Evolutionary conservation across 495 filamentous ascomycete genomes (phyloP), one percentile per base, ranked within the genome.

Genomic region (Tetracladium setigerum): DNA sequence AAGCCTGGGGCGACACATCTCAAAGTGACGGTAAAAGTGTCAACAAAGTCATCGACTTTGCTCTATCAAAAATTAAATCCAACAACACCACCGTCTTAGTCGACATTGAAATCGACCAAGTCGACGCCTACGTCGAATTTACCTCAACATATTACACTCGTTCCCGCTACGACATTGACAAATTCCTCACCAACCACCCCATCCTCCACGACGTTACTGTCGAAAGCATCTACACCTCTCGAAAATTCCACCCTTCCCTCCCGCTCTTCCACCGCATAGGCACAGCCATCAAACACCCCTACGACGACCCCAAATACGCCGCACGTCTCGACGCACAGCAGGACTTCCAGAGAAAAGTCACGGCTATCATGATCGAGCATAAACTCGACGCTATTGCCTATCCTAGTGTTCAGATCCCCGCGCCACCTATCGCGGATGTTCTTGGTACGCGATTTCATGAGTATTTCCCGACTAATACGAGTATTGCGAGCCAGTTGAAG

Each of bases 111-210:
- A 59, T 67, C 38, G 53, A 55, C 0, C 47, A 67, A n/a, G 32
- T 67, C 13, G 57, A 62, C 5, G 49, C 62, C 31, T 62, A 65
- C 49, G 56, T 59, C 35, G 48, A 44, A 4, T 49, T 49, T 16
- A 49, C 46, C 5, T 41, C 46, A 16, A 61, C 60, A 4, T 57
- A 60, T 7, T 36, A 53, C 7, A 58, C 60, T 30, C 46, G 51
- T 15, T 55, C 58, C 2, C 53, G 60, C 5, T 63, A 56, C 34
- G 63, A 67, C 43, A 67, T 65, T 50, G 58, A 65, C 46, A 57
- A 43, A 41, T 65, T 65, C 40, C 55, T 67, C 19, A 48, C 52
- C 9, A 50, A 57, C 16, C 60, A 57, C 13, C 52, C 54, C 17
- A 48, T 61, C 17, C 51, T 47, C 15, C 51, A 45, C 13, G 53